Conservation (phyloP, 2,329 filamentous ascomycete species). For the Cladosporium sp. region DNA sequence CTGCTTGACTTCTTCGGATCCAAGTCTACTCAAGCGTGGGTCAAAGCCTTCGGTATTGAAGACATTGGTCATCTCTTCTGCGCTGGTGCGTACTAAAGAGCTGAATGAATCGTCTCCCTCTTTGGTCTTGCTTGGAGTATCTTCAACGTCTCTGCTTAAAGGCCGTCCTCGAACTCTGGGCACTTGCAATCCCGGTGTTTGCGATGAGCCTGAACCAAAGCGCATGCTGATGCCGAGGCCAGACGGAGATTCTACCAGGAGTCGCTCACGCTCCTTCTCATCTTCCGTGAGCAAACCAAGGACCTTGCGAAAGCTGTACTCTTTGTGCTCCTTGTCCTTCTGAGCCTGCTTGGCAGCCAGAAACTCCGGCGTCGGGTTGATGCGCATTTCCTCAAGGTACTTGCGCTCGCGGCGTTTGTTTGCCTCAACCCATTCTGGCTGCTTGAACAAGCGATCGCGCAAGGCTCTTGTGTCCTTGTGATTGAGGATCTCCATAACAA, state of each 20-base stretch:
- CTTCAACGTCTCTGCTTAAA: not conserved
- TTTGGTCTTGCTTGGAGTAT: not conserved
- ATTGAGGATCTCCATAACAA: not conserved
- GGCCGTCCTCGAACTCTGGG: not conserved
- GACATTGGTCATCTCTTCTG: conserved; percentile 1
- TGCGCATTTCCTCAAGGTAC: conserved; percentile 1
- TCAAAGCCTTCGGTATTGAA: conserved; percentile 8
- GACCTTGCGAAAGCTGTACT: conserved; percentile 3
- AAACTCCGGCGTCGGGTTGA: conserved; percentile 1
- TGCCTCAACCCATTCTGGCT: conserved; percentile 7
- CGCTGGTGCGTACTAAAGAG: not conserved
- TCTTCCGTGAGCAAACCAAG: conserved; percentile 5
- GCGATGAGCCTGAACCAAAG: no score
- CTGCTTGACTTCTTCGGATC: conserved; percentile 5
- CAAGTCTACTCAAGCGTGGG: conserved; percentile 6
- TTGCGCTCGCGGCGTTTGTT: not conserved
- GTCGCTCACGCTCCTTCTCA: conserved; percentile 6
- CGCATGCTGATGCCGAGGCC: conserved; percentile 1
- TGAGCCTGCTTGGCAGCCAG: not conserved
- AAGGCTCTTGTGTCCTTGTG: conserved; percentile 3
- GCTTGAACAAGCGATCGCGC: conserved; percentile 1
- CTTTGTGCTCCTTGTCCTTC: not conserved
- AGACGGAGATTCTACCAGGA: not conserved
- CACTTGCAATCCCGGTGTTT: no score
- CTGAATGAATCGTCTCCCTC: not conserved